Evolutionary conservation across 108 stramenopile species (phyloP), one percentile per base, ranked within the genome.

Genomic region (Heterococcus sp.): DNA sequence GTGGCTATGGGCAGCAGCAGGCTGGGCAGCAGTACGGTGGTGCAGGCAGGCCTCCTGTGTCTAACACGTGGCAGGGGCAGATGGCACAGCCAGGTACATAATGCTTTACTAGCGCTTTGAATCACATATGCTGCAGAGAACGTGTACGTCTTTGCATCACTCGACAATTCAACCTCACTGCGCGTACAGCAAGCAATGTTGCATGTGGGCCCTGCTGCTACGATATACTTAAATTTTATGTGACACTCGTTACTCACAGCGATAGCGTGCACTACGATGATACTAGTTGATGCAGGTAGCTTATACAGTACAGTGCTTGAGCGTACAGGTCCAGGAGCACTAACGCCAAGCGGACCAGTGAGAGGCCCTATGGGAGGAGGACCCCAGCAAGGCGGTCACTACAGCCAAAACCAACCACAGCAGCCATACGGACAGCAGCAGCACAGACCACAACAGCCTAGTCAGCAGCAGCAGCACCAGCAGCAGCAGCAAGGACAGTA

Each of bases 21-120:
- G 66, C n/a, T 30, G 75, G n/a, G 0, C 66, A 67, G 65, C 66
- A 38, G 75, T 35, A n/a, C 36, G 27, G 30, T 1, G 38, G 72
- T 5, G 2, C 3, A 26, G 26, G 35, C 21, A 58, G 46, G 46
- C 46, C 46, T 8, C 31, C n/a, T 1, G 2, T 5, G 2, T 73
- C 34, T 30, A 38, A 38, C 71, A 38, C 26, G 14, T 1, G 1
- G 71, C 11, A 33, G 33, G 70, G 2, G 37, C 36, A 37, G 71
- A 39, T 27, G 11, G 35, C 29, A 39, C 35, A 21, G 38, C 1
- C n/a, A 3, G 32, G 38, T 38, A 71, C 2, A 36, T 36, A 33
- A 21, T 3, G n/a, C 33, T 26, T 29, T 2, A 0, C 38, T 3
- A 38, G 2, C 38, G 3, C 28, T 33, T 0, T 0, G 27, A 37